These are phyloP conservation scores for Mrakiaceae sp. DNA, from an alignment of 1,284 basidiomycete species.

Conservation along the genomic window DNA sequence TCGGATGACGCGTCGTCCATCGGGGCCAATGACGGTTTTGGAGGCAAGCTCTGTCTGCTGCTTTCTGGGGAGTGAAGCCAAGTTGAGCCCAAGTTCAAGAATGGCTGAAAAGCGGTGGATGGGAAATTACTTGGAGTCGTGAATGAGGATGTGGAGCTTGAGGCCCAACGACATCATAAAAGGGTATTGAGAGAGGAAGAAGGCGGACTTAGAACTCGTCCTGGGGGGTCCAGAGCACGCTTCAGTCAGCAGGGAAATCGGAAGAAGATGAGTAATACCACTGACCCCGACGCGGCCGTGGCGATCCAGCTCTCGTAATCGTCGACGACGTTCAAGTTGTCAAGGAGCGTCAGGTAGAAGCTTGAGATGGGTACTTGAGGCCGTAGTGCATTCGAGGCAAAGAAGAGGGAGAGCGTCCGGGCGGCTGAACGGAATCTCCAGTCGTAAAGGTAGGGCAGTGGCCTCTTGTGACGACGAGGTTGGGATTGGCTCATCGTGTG, in stretches of 20 bases:
- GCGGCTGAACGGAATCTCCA: slow-evolving; percentile 16
- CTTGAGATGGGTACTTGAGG: slow-evolving; percentile 11
- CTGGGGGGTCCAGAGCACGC: background rate
- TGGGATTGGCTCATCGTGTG: background rate
- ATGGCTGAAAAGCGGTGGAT: no score
- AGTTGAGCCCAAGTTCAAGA: background rate
- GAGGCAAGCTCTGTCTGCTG: slow-evolving; percentile 18
- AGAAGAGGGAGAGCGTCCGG: slow-evolving; percentile 14
- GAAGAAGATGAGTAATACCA: background rate
- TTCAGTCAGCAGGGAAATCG: background rate
- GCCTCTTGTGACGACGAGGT: background rate
- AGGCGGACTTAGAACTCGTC: slow-evolving; percentile 13
- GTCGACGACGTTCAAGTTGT: slow-evolving; percentile 18
- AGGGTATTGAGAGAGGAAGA: slow-evolving; percentile 25
- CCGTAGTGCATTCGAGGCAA: slow-evolving; percentile 6
- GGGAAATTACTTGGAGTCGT: slow-evolving; percentile 20
- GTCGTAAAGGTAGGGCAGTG: slow-evolving; percentile 12
- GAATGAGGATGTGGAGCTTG: slow-evolving; percentile 23
- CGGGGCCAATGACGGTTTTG: slow-evolving; percentile 20
- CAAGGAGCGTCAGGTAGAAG: slow-evolving; percentile 22
- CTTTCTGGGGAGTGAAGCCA: no score
- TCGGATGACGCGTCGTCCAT: slow-evolving; percentile 12
- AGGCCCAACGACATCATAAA: slow-evolving; percentile 24
- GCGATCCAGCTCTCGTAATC: slow-evolving; percentile 11
- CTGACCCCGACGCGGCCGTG: background rate